phyloP scores from a whole-genome alignment of 1,284 basidiomycete species.

The Sanghuangporus baumii region DNA sequence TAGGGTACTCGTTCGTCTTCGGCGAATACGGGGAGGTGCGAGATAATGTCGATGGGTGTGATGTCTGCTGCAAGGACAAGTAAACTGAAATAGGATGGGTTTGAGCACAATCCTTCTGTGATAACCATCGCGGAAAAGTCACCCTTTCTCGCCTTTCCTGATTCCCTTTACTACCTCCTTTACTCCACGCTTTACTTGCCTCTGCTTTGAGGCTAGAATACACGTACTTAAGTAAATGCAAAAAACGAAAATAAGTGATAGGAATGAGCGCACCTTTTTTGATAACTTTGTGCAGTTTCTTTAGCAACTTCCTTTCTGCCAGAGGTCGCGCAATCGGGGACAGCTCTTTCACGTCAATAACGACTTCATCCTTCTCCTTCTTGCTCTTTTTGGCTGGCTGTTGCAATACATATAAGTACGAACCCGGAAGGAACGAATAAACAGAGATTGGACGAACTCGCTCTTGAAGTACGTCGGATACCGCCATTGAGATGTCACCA shows the following conservation, averaged over 20 bases:
- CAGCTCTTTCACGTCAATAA: constrained; percentile 75
- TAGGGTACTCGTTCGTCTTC: constrained; percentile 96
- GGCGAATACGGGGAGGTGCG: constrained; percentile 90
- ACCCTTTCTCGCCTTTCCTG: constrained; percentile 94
- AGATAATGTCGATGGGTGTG: constrained; percentile 96
- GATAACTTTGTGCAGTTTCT: constrained; percentile 89
- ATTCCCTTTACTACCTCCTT: constrained; percentile 97
- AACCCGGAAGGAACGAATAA: neutral
- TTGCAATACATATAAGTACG: neutral
- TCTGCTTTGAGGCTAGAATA: constrained; percentile 74
- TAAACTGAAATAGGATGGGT: constrained; percentile 43
- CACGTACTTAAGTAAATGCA: neutral
- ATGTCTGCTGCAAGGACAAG: constrained; percentile 96
- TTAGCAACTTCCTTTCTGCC: constrained; percentile 86
- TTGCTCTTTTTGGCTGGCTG: constrained; percentile 52
- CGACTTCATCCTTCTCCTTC: constrained; percentile 54
- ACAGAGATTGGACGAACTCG: constrained; percentile 3
- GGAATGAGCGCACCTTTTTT: constrained; percentile 68
- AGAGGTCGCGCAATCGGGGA: constrained; percentile 88
- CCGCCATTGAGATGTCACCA: constrained; percentile 25
- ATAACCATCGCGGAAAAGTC: constrained; percentile 26
- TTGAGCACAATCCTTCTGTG: neutral
- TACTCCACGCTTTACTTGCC: constrained; percentile 91
- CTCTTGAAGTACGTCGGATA: constrained; percentile 45
- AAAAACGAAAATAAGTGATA: constrained; percentile 4